Conservation (phyloP, 2,329 filamentous ascomycete genomes). For the Xylaria sp. region DNA sequence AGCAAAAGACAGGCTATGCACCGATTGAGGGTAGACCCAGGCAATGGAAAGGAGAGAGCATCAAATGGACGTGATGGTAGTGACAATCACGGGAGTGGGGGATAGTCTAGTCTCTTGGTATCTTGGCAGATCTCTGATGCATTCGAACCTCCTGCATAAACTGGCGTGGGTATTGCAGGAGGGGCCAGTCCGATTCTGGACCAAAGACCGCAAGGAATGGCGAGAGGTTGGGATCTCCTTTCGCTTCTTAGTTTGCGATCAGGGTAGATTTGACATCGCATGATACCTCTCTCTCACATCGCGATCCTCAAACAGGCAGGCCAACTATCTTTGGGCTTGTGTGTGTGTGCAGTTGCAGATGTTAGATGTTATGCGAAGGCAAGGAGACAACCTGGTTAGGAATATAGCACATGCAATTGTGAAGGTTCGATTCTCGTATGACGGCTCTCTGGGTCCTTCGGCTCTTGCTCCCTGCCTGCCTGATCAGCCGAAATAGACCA, state of each 20-base stretch:
- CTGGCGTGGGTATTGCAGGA: constrained; percentile 30
- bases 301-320: constrained; percentile 7
- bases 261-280: neutral
- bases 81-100: constrained; percentile 16
- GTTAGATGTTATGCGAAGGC: constrained; percentile 1
- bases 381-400: neutral
- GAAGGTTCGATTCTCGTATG: neutral
- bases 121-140: constrained; percentile 46
- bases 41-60: constrained; percentile 38
- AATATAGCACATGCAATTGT: neutral
- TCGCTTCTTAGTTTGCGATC: neutral
- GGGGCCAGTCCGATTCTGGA: constrained; percentile 29
- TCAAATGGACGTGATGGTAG: constrained; percentile 1
- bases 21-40: constrained; percentile 35
- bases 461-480: constrained; percentile 11
- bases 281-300: constrained; percentile 2
- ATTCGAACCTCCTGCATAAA: constrained; percentile 40
- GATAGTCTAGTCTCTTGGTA: constrained; percentile 43
- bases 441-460: constrained; percentile 21
- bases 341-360: too few relatives aligned
- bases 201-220: constrained; percentile 12
- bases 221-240: constrained; percentile 14
- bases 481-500: constrained; percentile 20
- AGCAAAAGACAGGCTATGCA: constrained; percentile 12
- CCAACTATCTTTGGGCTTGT: constrained; percentile 2